Evolutionary conservation across 73 alveolate species (phyloP), one percentile per base, ranked within the genome.

Genomic region (Symbiodinium natans): DNA sequence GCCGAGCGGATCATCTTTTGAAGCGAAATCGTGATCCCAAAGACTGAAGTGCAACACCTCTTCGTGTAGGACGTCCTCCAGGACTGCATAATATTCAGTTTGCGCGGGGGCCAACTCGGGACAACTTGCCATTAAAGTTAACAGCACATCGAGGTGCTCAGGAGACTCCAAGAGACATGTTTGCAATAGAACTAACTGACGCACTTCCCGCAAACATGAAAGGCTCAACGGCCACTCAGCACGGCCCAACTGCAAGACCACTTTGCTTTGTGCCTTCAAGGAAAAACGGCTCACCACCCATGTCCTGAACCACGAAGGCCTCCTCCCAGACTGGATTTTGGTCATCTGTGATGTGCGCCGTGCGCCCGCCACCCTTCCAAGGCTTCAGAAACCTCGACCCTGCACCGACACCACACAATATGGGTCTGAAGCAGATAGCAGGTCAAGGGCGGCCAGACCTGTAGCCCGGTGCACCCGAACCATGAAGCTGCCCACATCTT

Each of bases 341-440:
- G 80, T 63, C 36, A 36, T 63, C 27, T n/a, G 80, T 23, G 36
- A 63, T n/a, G 33, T 63, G 33, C 11, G 80, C 36, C 13, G 80
- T 63, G 36, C 80, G 29, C 6, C 82, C 93, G 34, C 94, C 94
- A 23, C 94, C 94, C 34, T 87, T 87, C 94, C 94, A 87, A 29
- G 94, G 85, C 77, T 87, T 87, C 41, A 23, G 25, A 7, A 75
- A n/a, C n/a, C n/a, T n/a, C n/a, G n/a, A n/a, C 84, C 43, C n/a
- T 23, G 42, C 84, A 74, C 84, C 7, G 42, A 74, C 84, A 74
- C 43, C 84, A 34, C 41, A 29, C 84, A 74, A 33, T 34, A n/a
- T 3, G 84, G 80, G 38, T 63, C 80, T 3, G 80, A 63, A 13
- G 36, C 33, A 13, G 80, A 63, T 17, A 63, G 27, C 38, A 63